Percentiles rank a stretch among this genome's conserved stretches.
These are phyloP conservation scores for Cladosporium sp. DNA, from an alignment of 2,329 filamentous ascomycete species.

Conservation along the genomic window DNA sequence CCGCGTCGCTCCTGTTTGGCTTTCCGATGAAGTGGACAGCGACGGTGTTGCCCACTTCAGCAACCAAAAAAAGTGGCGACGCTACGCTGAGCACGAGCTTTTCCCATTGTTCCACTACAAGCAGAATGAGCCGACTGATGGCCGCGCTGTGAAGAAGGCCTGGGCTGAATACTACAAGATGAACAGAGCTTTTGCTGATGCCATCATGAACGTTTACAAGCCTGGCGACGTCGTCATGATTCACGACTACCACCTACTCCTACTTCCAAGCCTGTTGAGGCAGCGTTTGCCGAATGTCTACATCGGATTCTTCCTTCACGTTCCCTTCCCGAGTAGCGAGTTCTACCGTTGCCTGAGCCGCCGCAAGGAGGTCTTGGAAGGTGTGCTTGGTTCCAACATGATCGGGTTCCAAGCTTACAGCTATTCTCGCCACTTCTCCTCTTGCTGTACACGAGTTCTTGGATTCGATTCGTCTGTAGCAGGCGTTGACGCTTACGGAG, in stretches of 20 bases:
- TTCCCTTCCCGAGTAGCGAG: slow-evolving; percentile 93
- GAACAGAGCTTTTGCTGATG: slow-evolving; percentile 88
- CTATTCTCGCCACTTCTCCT: slow-evolving; percentile 90
- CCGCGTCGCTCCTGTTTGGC: slow-evolving; percentile 82
- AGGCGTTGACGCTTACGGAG: slow-evolving; percentile 83
- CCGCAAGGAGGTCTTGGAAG: slow-evolving; percentile 85
- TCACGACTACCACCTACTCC: slow-evolving; percentile 89
- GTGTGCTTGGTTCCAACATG: slow-evolving; percentile 85
- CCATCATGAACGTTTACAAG: slow-evolving; percentile 82
- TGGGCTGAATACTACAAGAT: slow-evolving; percentile 93
- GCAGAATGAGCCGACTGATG: slow-evolving; percentile 84
- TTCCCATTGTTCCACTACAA: slow-evolving; percentile 97
- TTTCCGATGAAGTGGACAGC: slow-evolving; percentile 70
- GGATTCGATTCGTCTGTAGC: slow-evolving; percentile 83
- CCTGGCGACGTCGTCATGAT: slow-evolving; percentile 89
- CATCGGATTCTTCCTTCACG: slow-evolving; percentile 90
- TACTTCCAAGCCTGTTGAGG: slow-evolving; percentile 82
- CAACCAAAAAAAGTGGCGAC: slow-evolving; percentile 81
- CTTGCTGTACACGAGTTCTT: slow-evolving; percentile 85
- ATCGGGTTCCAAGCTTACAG: slow-evolving; percentile 94
- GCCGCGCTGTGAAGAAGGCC: slow-evolving; percentile 71
- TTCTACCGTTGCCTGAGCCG: slow-evolving; percentile 85
- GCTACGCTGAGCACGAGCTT: slow-evolving; percentile 85
- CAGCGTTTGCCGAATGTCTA: slow-evolving; percentile 85
- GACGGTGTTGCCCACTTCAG: slow-evolving; percentile 65